Evolutionary conservation across 768 basidiomycete genomes (phyloP).

Genomic region (Phlebiopsis flavidoalba): DNA sequence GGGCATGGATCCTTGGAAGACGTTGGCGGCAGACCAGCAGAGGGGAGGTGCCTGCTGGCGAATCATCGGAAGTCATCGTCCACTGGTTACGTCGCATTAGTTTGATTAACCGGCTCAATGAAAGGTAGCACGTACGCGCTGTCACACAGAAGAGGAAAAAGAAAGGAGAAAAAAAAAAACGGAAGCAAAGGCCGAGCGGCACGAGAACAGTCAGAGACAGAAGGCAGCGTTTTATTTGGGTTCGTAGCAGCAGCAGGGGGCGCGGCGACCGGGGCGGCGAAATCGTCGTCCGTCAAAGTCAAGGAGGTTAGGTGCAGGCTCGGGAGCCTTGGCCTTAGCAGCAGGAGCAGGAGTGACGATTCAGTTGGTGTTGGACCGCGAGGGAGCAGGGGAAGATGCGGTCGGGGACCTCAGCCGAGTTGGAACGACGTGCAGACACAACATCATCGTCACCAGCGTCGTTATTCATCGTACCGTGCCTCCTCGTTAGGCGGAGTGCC

Average conservation of each 20-base stretch:
- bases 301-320: conserved; percentile 61
- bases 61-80: conserved; percentile 88
- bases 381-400: conserved; percentile 20
- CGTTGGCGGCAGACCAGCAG: conserved; percentile 26
- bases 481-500: conserved; percentile 48
- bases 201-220: no score
- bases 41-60: conserved; percentile 68
- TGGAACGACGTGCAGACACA: conserved; percentile 32
- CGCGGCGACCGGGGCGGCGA: conserved; percentile 29
- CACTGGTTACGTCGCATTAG: conserved; percentile 13
- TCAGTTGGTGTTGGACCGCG: conserved; percentile 28
- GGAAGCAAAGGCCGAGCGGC: no score
- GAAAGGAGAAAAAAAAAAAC: no score
- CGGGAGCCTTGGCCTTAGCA: conserved; percentile 40
- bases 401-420: conserved; percentile 28
- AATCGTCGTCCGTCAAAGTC: conserved; percentile 64
- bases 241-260: conserved; percentile 32
- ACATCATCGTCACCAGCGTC: conserved; percentile 90
- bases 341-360: conserved; percentile 20
- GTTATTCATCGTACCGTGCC: conserved; percentile 88
- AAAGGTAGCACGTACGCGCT: background rate
- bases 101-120: background rate
- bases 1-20: conserved; percentile 1
- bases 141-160: no score
- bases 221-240: conserved; percentile 49